Evolutionary conservation across 768 basidiomycete species (phyloP).

Genomic region (Pleurotus djamor): DNA sequence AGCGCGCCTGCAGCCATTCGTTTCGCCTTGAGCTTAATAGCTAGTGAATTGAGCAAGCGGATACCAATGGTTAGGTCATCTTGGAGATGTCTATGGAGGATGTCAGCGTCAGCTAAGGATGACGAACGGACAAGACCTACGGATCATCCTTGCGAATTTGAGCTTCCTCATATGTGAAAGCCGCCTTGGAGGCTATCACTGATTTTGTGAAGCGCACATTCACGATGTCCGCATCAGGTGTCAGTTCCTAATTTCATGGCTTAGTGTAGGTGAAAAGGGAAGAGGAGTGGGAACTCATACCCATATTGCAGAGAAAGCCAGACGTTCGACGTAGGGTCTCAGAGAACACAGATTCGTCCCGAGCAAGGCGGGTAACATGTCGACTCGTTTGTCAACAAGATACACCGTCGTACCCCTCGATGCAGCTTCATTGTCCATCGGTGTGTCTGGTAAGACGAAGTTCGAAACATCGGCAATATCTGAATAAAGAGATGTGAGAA

Average conservation of each 20-base stretch:
- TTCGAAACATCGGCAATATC: constrained; percentile 99
- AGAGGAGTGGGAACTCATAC: no score
- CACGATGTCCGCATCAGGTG: constrained; percentile 84
- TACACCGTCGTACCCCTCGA: constrained; percentile 96
- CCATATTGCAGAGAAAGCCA: constrained; percentile 97
- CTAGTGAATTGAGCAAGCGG: constrained; percentile 84
- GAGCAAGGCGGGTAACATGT: constrained; percentile 92
- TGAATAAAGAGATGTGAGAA: constrained; percentile 23
- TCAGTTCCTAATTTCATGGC: constrained; percentile 69
- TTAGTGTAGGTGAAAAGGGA: background rate
- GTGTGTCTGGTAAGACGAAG: constrained; percentile 89
- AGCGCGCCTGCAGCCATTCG: constrained; percentile 97
- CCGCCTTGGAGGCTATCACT: constrained; percentile 93
- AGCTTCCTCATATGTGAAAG: constrained; percentile 97
- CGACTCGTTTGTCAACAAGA: constrained; percentile 96
- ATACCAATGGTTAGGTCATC: constrained; percentile 87
- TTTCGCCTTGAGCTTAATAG: constrained; percentile 77
- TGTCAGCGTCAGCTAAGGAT: background rate
- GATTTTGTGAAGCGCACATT: constrained; percentile 93
- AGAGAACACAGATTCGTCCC: constrained; percentile 97
- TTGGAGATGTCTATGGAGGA: constrained; percentile 52
- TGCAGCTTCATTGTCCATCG: constrained; percentile 97
- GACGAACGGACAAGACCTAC: constrained; percentile 39
- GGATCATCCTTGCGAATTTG: constrained; percentile 91
- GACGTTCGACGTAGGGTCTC: constrained; percentile 86